Base-by-base conservation (phyloP, 345 rosid genomes). In the Hibiscus trionum region DNA sequence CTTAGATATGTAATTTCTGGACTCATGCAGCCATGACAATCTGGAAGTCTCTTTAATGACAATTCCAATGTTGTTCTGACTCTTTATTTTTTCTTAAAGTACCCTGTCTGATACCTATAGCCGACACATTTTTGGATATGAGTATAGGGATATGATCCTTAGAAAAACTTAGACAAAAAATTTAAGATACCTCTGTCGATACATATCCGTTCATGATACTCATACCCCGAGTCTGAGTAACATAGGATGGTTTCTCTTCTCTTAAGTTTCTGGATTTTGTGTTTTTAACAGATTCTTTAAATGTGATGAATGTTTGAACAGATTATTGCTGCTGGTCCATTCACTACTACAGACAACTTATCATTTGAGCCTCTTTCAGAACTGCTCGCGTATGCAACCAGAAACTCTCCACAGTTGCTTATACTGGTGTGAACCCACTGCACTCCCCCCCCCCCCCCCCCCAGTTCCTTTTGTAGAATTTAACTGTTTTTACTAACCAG, bases 281-380 rank as follows among this genome's bases (percentile, higher is more conserved):
- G 12, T 44, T 66, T 15, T 56, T 7, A 70, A 44, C 31, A 11
- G 9, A 66, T 19, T 61, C 15, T 52, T 29, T 68, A 21, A 26
- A 16, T 68, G n/a, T 50, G 72, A 10, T 68, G 60, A 33, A 29
- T 57, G 57, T 73, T 74, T 58, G 26, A 70, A 75, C 83, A 95
- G 94, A 86, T 93, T 72, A 83, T 90, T 85, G 97, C 96, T 59
- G 84, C 98, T 15, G 99, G 97, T 56, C 98, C 98, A 69, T 95
- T 90, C 80, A 88, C 94, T 26, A 90, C 98, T 33, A 73, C 83
- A 53, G 99, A 88, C 82, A 92, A 89, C 82, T 82, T 95, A 71
- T 79, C 80, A 68, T 95, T 92, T 78, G 99, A 93, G 84, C 98
- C 98, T 78, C 84, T 90, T 66, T 79, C 67, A 29, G 99, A 95